phyloP scores from a whole-genome alignment of 352 stramenopile species.

The Pythium chondricola region DNA sequence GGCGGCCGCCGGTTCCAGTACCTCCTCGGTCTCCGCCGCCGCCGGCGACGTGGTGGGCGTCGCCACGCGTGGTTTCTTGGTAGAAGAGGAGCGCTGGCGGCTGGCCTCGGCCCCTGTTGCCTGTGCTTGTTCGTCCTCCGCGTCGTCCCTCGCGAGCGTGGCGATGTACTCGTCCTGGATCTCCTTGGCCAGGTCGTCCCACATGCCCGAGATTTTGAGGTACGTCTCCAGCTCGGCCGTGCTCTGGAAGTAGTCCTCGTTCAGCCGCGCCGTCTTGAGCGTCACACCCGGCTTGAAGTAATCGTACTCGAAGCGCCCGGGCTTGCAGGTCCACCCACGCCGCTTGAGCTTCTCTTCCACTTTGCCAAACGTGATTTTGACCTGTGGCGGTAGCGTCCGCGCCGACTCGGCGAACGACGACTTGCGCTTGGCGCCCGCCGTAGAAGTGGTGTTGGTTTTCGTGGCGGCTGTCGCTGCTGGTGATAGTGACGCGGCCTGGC shows the following conservation, averaged over 20 bases:
- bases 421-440: slow-evolving; percentile 4
- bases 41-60: slow-evolving; percentile 5
- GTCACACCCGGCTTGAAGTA: slow-evolving; percentile 73
- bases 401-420: not conserved
- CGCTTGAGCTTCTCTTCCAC: slow-evolving; percentile 42
- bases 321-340: slow-evolving; percentile 64
- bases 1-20: slow-evolving; percentile 42
- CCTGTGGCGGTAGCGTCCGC: not conserved
- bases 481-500: slow-evolving; percentile 2
- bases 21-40: slow-evolving; percentile 4
- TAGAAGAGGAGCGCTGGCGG: not conserved
- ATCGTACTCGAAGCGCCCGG: slow-evolving; percentile 76
- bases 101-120: not conserved
- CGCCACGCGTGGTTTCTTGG: slow-evolving; percentile 24
- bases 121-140: not conserved
- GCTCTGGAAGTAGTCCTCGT: slow-evolving; percentile 79
- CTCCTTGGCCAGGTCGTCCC: slow-evolving; percentile 47
- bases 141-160: not conserved
- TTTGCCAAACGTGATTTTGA: slow-evolving; percentile 53
- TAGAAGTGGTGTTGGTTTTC: slow-evolving; percentile 14
- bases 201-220: slow-evolving; percentile 55
- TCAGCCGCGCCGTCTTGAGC: slow-evolving; percentile 35
- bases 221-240: slow-evolving; percentile 54
- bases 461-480: not conserved
- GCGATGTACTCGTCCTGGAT: slow-evolving; percentile 9